A percentile compares a stretch with the other conserved stretches of the same genome.
phyloP scores from a whole-genome alignment of 2,329 filamentous ascomycete species.

The Pyrenochaeta sp. region DNA sequence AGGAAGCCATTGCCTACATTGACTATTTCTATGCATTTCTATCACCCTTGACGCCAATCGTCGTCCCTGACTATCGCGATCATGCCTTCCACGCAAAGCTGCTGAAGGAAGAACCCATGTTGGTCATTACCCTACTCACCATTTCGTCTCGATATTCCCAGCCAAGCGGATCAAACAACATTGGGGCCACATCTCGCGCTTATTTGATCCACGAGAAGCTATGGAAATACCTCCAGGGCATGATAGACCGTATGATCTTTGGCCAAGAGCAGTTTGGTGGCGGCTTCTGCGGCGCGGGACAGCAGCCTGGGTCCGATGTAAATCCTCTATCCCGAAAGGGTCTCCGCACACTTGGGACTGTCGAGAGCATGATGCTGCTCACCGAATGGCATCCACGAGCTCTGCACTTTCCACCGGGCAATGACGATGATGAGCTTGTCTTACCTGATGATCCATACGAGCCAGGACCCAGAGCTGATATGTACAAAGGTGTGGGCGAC shows the following conservation, averaged over 20 bases:
- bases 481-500: constrained; percentile 72
- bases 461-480: constrained; percentile 47
- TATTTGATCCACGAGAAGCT: constrained; percentile 94
- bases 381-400: constrained; percentile 98
- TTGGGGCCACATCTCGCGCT: constrained; percentile 76
- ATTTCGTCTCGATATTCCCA: constrained; percentile 88
- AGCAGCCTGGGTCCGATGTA: constrained; percentile 71
- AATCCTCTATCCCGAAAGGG: constrained; percentile 69
- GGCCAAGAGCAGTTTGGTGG: constrained; percentile 95
- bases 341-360: constrained; percentile 87
- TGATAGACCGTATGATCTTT: constrained; percentile 95
- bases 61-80: constrained; percentile 86
- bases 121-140: constrained; percentile 89
- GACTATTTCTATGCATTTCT: constrained; percentile 95
- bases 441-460: constrained; percentile 73
- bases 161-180: constrained; percentile 74
- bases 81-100: constrained; percentile 82
- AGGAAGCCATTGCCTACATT: constrained; percentile 92
- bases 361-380: constrained; percentile 91
- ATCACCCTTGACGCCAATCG: constrained; percentile 91
- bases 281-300: constrained; percentile 80
- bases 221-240: constrained; percentile 91
- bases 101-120: constrained; percentile 88
- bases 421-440: constrained; percentile 71
- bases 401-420: constrained; percentile 84